Percentiles rank a stretch among this genome's conserved stretches.
These are phyloP conservation scores for Tritrichomonas foetus DNA, from an alignment of 208 protist species.

Conservation along the genomic window DNA sequence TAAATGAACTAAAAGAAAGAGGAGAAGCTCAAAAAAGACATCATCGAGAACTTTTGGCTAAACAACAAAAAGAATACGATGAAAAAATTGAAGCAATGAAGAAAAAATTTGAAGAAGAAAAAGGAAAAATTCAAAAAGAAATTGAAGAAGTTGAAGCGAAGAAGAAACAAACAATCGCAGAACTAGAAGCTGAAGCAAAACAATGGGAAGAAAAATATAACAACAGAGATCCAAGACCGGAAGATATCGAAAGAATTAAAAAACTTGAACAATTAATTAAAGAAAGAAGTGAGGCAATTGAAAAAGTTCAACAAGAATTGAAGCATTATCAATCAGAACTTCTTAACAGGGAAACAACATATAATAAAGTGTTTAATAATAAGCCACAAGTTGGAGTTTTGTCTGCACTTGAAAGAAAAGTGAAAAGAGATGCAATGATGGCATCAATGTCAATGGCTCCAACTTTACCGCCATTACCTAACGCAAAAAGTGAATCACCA, in stretches of 20 bases:
- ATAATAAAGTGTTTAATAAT: conserved; percentile 33
- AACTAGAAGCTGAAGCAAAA: neutral
- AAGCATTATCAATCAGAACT: conserved; percentile 1
- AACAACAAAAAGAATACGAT: conserved; percentile 21
- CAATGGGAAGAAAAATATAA: conserved; percentile 13
- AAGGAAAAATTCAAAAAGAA: neutral
- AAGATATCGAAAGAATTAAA: conserved; percentile 25
- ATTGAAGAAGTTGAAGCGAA: neutral
- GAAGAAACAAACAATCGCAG: neutral
- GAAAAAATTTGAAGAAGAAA: neutral
- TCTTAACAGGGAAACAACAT: neutral
- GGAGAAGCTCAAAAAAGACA: neutral
- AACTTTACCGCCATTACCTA: neutral
- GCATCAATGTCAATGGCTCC: neutral
- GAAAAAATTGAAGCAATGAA: conserved; percentile 5
- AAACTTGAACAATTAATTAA: neutral
- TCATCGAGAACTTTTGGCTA: neutral
- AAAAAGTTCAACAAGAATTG: neutral
- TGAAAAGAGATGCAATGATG: neutral
- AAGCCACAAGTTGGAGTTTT: neutral
- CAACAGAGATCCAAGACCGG: neutral
- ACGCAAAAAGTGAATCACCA: neutral
- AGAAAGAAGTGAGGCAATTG: neutral
- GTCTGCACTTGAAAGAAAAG: neutral
- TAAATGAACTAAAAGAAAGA: neutral